Percentiles rank a stretch among this genome's conserved stretches.
Conservation (phyloP, 257 asterid genomes). For the Solanum sejunctum region DNA sequence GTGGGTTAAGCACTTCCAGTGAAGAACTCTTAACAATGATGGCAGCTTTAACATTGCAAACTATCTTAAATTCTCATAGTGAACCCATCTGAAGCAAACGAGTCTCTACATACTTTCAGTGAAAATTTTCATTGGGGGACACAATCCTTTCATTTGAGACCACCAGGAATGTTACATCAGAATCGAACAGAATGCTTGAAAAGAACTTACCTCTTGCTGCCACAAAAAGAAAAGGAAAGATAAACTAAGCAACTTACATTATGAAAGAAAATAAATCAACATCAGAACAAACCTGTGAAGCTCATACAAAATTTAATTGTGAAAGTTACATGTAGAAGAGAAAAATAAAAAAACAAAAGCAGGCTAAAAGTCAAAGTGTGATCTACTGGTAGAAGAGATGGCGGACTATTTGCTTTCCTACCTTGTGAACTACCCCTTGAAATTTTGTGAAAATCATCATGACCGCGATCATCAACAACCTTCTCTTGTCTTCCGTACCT, state of each 20-base stretch:
- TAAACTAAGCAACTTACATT: conserved; percentile 10
- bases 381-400: not conserved
- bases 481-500: conserved; percentile 63
- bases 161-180: conserved; percentile 71
- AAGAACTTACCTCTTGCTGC: conserved; percentile 99
- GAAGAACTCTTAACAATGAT: conserved; percentile 54
- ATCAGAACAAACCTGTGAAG: not conserved
- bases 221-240: conserved; percentile 19
- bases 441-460: conserved; percentile 57
- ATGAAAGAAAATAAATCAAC: not conserved
- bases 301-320: not conserved
- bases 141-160: conserved; percentile 60
- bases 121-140: conserved; percentile 36
- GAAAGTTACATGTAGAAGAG: not conserved
- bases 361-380: not conserved
- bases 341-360: not conserved
- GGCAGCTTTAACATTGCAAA: conserved; percentile 82
- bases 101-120: conserved; percentile 59
- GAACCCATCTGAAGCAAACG: conserved; percentile 52
- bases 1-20: conserved; percentile 65
- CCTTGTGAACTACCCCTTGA: conserved; percentile 79
- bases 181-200: conserved; percentile 74
- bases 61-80: conserved; percentile 57
- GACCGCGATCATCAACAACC: conserved; percentile 59
- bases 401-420: conserved; percentile 22